Percentiles rank a stretch among this genome's conserved stretches.
phyloP scores from a whole-genome alignment of 768 basidiomycete species.

The Boletus vinaceobasis region DNA sequence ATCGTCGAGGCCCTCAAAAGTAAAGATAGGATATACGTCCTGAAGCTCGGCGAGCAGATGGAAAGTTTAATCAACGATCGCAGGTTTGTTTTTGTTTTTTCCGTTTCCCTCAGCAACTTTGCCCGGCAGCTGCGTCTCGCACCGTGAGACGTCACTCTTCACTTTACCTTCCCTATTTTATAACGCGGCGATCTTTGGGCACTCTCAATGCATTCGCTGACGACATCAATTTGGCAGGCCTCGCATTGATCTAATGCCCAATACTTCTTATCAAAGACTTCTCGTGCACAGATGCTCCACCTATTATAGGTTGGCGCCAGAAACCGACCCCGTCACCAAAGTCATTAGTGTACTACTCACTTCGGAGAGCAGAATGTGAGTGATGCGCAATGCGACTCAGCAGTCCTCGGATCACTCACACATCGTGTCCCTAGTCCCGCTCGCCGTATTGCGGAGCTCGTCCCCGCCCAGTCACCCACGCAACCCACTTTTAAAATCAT shows the following conservation, averaged over 20 bases:
- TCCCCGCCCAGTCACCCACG: conserved; percentile 64
- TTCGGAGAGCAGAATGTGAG: conserved; percentile 74
- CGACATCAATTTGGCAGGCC: conserved; percentile 37
- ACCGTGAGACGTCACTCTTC: conserved; percentile 1
- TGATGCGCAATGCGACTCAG: conserved; percentile 5
- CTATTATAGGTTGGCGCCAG: conserved; percentile 73
- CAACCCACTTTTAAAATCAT: conserved; percentile 89
- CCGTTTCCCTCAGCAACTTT: not conserved
- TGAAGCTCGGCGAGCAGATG: conserved; percentile 87
- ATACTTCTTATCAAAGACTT: conserved; percentile 80
- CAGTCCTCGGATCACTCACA: conserved; percentile 10
- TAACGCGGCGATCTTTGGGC: not conserved
- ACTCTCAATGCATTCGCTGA: conserved; percentile 19
- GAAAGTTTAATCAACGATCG: conserved; percentile 74
- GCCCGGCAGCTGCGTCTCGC: not conserved
- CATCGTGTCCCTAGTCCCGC: conserved; percentile 48
- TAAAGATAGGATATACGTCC: conserved; percentile 84
- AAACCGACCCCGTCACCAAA: conserved; percentile 63
- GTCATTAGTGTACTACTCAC: conserved; percentile 55
- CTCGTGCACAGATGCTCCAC: conserved; percentile 83
- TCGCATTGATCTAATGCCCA: conserved; percentile 63
- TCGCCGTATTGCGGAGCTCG: conserved; percentile 70
- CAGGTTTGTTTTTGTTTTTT: conserved; percentile 45
- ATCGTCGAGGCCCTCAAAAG: conserved; percentile 83
- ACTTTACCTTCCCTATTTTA: not conserved